A percentile compares a stretch with the other conserved stretches of the same genome.
phyloP scores from a whole-genome alignment of 192 early-diverging fungal genomes.

The Funneliformis geosporum region DNA sequence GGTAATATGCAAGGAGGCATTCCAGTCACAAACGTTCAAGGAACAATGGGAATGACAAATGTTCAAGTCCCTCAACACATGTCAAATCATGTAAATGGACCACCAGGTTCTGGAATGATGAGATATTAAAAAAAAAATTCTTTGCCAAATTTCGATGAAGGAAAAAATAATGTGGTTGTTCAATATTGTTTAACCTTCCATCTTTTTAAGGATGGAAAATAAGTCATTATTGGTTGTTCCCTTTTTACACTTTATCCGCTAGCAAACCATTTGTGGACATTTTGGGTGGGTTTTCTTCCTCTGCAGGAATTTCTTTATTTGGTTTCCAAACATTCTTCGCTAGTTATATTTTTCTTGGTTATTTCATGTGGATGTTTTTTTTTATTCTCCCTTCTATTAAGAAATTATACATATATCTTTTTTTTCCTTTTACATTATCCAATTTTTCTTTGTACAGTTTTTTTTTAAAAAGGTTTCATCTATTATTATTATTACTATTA shows the following conservation, averaged over 20 bases:
- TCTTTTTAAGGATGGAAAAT: neutral
- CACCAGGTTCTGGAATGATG: conserved; percentile 19
- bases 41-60: conserved; percentile 14
- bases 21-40: neutral
- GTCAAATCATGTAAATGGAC: conserved; percentile 30
- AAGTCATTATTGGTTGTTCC: neutral
- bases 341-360: neutral
- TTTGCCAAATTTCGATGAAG: neutral
- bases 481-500: too few species aligned
- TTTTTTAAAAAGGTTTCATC: too few species aligned
- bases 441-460: too few species aligned
- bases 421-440: too few species aligned
- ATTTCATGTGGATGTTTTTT: too few species aligned
- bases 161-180: neutral
- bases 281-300: neutral
- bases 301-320: neutral
- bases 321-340: neutral
- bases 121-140: conserved; percentile 13
- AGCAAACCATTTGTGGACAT: neutral
- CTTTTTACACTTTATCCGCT: neutral
- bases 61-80: conserved; percentile 26
- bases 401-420: too few species aligned
- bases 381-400: too few species aligned
- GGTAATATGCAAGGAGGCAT: conserved; percentile 24
- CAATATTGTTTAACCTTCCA: neutral